phyloP scores from a whole-genome alignment of 331 rosid species.

The Stylosanthes scabra region DNA sequence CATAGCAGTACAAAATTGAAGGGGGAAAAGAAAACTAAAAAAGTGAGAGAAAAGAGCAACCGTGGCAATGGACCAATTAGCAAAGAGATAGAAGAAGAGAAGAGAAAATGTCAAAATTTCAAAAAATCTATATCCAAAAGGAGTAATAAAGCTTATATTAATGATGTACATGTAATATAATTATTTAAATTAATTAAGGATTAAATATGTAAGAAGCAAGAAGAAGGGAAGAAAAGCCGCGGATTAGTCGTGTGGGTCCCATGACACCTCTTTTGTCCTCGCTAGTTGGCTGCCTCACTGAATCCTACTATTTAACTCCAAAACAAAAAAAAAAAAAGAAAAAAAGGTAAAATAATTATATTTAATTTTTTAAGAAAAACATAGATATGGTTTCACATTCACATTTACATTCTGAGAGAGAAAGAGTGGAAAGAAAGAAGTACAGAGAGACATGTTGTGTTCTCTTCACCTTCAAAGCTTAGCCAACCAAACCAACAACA shows the following conservation, averaged over 20 bases:
- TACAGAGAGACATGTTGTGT: neutral
- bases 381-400: too few relatives aligned
- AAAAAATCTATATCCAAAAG: neutral
- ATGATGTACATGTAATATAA: neutral
- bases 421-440: neutral
- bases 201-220: neutral
- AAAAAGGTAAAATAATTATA: neutral
- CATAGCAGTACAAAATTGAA: neutral
- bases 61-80: constrained; percentile 41
- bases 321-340: neutral
- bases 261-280: constrained; percentile 15
- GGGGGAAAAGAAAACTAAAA: neutral
- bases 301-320: neutral
- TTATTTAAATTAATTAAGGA: neutral
- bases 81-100: constrained; percentile 8
- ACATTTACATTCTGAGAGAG: neutral
- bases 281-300: constrained; percentile 42
- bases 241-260: constrained; percentile 46
- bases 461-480: constrained; percentile 10
- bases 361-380: too few relatives aligned
- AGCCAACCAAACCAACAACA: neutral
- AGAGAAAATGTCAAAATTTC: neutral
- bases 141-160: neutral
- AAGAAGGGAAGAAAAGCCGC: constrained; percentile 1
- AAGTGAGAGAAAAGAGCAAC: neutral